Conservation (phyloP, 2,329 filamentous ascomycete species). For the Venturia pyrina region DNA sequence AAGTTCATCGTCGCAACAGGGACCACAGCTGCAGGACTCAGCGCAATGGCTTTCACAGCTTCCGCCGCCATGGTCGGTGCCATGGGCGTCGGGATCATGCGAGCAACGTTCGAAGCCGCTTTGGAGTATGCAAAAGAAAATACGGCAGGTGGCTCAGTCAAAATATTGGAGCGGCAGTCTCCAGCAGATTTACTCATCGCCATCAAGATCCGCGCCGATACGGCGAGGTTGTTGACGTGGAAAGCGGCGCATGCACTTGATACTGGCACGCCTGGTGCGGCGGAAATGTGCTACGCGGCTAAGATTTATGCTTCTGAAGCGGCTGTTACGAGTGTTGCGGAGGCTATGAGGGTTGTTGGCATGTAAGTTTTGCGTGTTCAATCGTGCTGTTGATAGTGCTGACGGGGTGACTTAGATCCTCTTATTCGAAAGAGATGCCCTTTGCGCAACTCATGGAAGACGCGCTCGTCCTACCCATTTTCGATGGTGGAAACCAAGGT, state of each 20-base stretch:
- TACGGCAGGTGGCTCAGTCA: too few species aligned
- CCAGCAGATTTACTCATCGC: too few species aligned
- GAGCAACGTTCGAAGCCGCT: conserved; percentile 42
- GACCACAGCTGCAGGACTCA: conserved; percentile 33
- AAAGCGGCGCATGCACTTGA: too few species aligned
- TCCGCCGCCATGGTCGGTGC: conserved; percentile 43
- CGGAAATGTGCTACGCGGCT: too few species aligned
- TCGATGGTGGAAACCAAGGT: conserved; percentile 46
- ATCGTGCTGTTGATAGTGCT: neutral
- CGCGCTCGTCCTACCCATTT: conserved; percentile 38
- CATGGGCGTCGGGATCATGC: conserved; percentile 45
- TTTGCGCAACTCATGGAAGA: conserved; percentile 37
- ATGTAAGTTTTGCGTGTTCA: too few species aligned
- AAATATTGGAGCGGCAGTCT: too few species aligned
- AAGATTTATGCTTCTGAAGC: too few species aligned
- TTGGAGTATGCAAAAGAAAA: conserved; percentile 38
- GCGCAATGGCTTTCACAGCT: conserved; percentile 34
- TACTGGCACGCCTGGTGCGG: too few species aligned
- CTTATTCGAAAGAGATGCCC: conserved; percentile 33
- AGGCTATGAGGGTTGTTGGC: neutral
- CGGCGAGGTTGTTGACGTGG: too few species aligned
- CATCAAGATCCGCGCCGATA: too few species aligned
- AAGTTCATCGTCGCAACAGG: conserved; percentile 38
- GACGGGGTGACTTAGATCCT: conserved; percentile 16
- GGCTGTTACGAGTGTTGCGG: too few species aligned